A percentile compares a stretch with the other conserved stretches of the same genome.
Evolutionary conservation across 2,329 filamentous ascomycete species (phyloP).

Genomic region (Colletotrichum trifolii): DNA sequence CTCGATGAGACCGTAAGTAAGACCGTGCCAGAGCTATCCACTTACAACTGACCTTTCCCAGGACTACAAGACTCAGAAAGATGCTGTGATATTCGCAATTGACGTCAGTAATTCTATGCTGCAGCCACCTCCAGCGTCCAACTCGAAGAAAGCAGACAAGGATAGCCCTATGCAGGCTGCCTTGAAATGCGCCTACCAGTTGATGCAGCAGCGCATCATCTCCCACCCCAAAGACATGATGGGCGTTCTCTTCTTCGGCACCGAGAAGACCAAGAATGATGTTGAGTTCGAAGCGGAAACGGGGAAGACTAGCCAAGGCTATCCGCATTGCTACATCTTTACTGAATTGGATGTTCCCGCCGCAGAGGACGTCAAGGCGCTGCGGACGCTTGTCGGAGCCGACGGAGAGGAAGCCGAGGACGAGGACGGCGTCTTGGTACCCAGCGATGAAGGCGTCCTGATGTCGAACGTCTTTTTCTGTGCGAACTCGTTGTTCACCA

Average conservation of each 20-base stretch:
- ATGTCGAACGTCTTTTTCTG: slow-evolving; percentile 95
- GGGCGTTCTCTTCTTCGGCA: slow-evolving; percentile 92
- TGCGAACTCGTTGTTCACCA: slow-evolving; percentile 96
- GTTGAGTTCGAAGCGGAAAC: slow-evolving; percentile 72
- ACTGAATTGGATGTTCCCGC: slow-evolving; percentile 89
- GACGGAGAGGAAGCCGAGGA: slow-evolving; percentile 84
- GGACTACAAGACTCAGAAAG: slow-evolving; percentile 92
- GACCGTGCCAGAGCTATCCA: slow-evolving; percentile 4
- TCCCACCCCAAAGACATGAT: slow-evolving; percentile 98
- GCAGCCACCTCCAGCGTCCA: slow-evolving; percentile 68
- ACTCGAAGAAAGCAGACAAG: slow-evolving; percentile 79
- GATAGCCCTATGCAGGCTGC: slow-evolving; percentile 86
- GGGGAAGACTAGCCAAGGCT: slow-evolving; percentile 70
- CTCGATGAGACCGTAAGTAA: slow-evolving; percentile 71
- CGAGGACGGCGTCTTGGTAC: slow-evolving; percentile 73
- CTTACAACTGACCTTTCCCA: slow-evolving; percentile 47
- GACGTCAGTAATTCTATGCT: slow-evolving; percentile 93
- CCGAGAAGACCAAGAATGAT: slow-evolving; percentile 74
- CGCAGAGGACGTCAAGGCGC: slow-evolving; percentile 83
- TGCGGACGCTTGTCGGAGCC: slow-evolving; percentile 82
- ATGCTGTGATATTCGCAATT: slow-evolving; percentile 98
- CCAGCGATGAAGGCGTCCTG: slow-evolving; percentile 75
- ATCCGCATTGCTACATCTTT: slow-evolving; percentile 93
- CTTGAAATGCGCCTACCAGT: slow-evolving; percentile 90
- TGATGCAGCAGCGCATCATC: slow-evolving; percentile 99